These are phyloP conservation scores for Glycine soja DNA, from an alignment of 306 rosid species.

Conservation along the genomic window DNA sequence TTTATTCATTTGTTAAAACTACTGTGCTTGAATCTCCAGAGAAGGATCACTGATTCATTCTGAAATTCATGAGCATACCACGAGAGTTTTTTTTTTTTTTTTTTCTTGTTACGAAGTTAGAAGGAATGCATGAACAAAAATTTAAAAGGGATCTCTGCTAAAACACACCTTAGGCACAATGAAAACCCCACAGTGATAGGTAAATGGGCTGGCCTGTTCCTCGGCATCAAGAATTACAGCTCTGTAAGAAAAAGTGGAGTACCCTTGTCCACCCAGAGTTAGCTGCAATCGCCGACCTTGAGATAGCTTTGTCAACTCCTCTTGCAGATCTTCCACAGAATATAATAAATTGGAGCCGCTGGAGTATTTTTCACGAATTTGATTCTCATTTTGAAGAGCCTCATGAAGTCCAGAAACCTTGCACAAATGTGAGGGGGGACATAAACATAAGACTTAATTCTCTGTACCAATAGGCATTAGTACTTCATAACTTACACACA, in stretches of 20 bases:
- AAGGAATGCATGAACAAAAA: constrained; percentile 27
- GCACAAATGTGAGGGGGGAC: constrained; percentile 10
- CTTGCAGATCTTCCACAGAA: constrained; percentile 81
- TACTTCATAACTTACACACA: neutral
- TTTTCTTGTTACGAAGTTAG: constrained; percentile 8
- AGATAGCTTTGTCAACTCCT: constrained; percentile 69
- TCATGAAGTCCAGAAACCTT: constrained; percentile 78
- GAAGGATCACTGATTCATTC: constrained; percentile 12
- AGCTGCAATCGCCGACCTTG: constrained; percentile 81
- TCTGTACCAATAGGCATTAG: neutral
- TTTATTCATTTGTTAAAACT: constrained; percentile 15
- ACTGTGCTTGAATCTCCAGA: constrained; percentile 10
- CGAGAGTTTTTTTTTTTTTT: neutral
- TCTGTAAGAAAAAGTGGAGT: constrained; percentile 72
- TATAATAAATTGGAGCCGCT: constrained; percentile 64
- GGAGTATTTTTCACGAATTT: constrained; percentile 71
- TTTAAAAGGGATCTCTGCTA: constrained; percentile 21
- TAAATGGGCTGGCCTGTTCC: constrained; percentile 68
- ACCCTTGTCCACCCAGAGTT: constrained; percentile 76
- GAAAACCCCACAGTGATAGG: constrained; percentile 88
- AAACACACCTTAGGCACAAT: constrained; percentile 89
- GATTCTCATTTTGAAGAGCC: constrained; percentile 79
- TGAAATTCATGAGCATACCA: constrained; percentile 19
- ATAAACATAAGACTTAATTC: constrained; percentile 25
- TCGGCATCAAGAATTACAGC: constrained; percentile 86